These are phyloP conservation scores for Hypoxylon trugodes DNA, from an alignment of 495 filamentous ascomycete species.

Conservation along the genomic window DNA sequence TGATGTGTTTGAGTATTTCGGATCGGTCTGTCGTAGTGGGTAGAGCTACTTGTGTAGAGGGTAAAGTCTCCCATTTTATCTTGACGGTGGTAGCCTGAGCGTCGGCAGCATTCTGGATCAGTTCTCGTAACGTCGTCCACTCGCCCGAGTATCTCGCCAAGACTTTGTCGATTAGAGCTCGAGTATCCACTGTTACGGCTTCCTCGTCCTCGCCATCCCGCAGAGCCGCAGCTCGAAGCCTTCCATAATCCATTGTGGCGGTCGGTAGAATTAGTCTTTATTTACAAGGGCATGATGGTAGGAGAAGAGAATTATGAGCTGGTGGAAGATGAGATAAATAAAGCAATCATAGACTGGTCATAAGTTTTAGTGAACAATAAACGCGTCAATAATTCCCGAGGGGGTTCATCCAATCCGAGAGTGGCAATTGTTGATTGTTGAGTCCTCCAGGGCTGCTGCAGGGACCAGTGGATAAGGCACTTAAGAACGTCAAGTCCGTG, in stretches of 20 bases:
- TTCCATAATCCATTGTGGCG: conserved; percentile 73
- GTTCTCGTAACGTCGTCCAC: conserved; percentile 86
- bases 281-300: conserved; percentile 22
- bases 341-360: conserved; percentile 12
- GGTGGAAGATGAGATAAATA: not conserved
- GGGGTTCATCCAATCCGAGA: conserved; percentile 9
- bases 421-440: conserved; percentile 28
- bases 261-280: conserved; percentile 3
- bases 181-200: conserved; percentile 97
- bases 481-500: not conserved
- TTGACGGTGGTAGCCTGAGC: conserved; percentile 88
- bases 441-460: no score
- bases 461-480: not conserved
- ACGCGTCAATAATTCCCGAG: conserved; percentile 5
- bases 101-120: conserved; percentile 98
- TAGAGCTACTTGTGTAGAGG: conserved; percentile 77
- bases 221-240: conserved; percentile 85
- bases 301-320: not conserved
- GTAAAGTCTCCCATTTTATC: conserved; percentile 88
- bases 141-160: conserved; percentile 94
- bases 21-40: conserved; percentile 72
- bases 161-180: conserved; percentile 97
- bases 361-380: conserved; percentile 7
- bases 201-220: conserved; percentile 87
- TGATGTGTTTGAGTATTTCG: conserved; percentile 78